Evolutionary conservation across 2,329 filamentous ascomycete species (phyloP).

Genomic region (Pleomassaria siparia): DNA sequence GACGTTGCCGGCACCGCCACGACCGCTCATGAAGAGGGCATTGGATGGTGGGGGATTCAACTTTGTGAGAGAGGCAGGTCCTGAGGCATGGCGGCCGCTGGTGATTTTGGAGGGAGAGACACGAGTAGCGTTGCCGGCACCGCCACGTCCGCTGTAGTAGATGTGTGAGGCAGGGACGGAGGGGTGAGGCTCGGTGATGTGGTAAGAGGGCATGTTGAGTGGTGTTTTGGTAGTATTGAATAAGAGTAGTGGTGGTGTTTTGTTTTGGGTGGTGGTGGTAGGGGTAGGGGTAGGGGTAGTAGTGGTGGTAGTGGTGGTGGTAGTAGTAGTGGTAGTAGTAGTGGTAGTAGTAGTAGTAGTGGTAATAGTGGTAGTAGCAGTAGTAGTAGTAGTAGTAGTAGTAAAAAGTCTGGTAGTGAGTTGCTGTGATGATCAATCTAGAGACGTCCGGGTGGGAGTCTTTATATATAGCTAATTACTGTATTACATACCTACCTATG

Average conservation of each 20-base stretch:
- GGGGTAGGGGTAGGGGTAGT: conserved; percentile 10
- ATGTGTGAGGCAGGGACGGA: conserved; percentile 55
- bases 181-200: conserved; percentile 64
- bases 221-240: conserved; percentile 4
- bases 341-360: conserved; percentile 9
- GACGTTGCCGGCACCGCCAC: conserved; percentile 69
- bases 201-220: conserved; percentile 50
- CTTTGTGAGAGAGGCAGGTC: conserved; percentile 53
- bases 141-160: conserved; percentile 58
- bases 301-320: conserved; percentile 7
- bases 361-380: conserved; percentile 4
- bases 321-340: conserved; percentile 14
- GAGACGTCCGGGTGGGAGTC: conserved; percentile 10
- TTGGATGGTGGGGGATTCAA: conserved; percentile 50
- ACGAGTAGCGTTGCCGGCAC: conserved; percentile 60
- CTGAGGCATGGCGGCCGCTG: conserved; percentile 45
- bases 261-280: conserved; percentile 12
- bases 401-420: conserved; percentile 13
- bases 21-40: conserved; percentile 64
- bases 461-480: conserved; percentile 31
- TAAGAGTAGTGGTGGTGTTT: conserved; percentile 7
- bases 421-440: conserved; percentile 14
- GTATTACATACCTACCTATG: too few species aligned
- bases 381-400: conserved; percentile 14
- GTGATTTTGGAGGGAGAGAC: conserved; percentile 58